Conservation (phyloP, 2,329 filamentous ascomycete species). For the Immersiporthe knoxdaviesiana region DNA sequence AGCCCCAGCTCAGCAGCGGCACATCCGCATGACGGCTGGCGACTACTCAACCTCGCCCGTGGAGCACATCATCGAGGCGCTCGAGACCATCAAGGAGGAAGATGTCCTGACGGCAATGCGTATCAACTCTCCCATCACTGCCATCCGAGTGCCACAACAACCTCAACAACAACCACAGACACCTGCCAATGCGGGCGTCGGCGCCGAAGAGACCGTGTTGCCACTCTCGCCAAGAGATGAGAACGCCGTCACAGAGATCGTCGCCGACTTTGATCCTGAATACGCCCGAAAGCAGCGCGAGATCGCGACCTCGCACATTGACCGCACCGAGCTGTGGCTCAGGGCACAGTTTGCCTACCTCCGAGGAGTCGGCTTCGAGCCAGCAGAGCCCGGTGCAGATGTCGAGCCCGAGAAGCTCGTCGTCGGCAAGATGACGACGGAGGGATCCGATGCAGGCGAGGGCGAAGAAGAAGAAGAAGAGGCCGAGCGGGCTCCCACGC, state of each 20-base stretch:
- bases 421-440: slow-evolving; percentile 12
- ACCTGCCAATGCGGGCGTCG: slow-evolving; percentile 37
- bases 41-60: slow-evolving; percentile 52
- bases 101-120: slow-evolving; percentile 67
- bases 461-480: slow-evolving; percentile 39
- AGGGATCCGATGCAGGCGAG: slow-evolving; percentile 13
- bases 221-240: slow-evolving; percentile 53
- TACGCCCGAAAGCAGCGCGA: slow-evolving; percentile 76
- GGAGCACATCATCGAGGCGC: slow-evolving; percentile 70
- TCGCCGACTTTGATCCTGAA: slow-evolving; percentile 72
- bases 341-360: slow-evolving; percentile 79
- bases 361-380: slow-evolving; percentile 60
- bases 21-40: slow-evolving; percentile 40
- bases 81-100: slow-evolving; percentile 54
- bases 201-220: slow-evolving; percentile 38
- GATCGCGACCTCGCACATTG: slow-evolving; percentile 72
- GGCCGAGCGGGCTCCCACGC: slow-evolving; percentile 35
- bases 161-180: slow-evolving; percentile 30
- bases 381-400: slow-evolving; percentile 39
- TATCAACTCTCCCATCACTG: slow-evolving; percentile 43
- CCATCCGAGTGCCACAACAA: slow-evolving; percentile 33
- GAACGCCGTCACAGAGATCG: slow-evolving; percentile 65
- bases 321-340: slow-evolving; percentile 87
- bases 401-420: slow-evolving; percentile 40
- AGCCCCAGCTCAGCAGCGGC: slow-evolving; percentile 45